Evolutionary conservation across 148 eudicot genomes (phyloP).

Genomic region (Persicaria tinctoria): DNA sequence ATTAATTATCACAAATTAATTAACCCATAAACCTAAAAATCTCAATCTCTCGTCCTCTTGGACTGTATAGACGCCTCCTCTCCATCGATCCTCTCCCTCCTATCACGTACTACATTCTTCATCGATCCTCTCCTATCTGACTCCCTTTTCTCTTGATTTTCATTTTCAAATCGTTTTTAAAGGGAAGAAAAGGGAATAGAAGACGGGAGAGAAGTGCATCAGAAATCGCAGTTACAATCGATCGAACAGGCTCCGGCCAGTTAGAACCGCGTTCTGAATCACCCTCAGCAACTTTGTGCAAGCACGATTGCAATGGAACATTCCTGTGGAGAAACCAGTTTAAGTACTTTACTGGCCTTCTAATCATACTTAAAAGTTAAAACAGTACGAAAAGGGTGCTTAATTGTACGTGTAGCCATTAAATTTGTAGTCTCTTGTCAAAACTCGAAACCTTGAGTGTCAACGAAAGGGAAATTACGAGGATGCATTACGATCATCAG

Average conservation of each 20-base stretch:
- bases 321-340: constrained; percentile 25
- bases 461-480: constrained; percentile 21
- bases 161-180: too few relatives aligned
- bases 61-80: too few relatives aligned
- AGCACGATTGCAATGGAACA: constrained; percentile 52
- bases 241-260: constrained; percentile 42
- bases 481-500: constrained; percentile 43
- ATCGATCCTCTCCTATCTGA: too few relatives aligned
- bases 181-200: too few relatives aligned
- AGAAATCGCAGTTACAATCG: too few relatives aligned
- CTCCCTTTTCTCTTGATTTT: too few relatives aligned
- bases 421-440: background rate
- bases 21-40: too few relatives aligned
- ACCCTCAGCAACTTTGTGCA: constrained; percentile 46
- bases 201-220: too few relatives aligned
- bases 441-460: background rate
- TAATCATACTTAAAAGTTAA: background rate
- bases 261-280: constrained; percentile 54
- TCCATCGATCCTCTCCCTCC: too few relatives aligned
- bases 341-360: background rate
- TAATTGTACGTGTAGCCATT: background rate
- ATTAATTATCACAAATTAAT: too few relatives aligned
- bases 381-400: background rate
- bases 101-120: too few relatives aligned
- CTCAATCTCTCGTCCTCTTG: too few relatives aligned